These are phyloP conservation scores for Xylariaceae sp. DNA, from an alignment of 2,329 filamentous ascomycete species.

Conservation along the genomic window DNA sequence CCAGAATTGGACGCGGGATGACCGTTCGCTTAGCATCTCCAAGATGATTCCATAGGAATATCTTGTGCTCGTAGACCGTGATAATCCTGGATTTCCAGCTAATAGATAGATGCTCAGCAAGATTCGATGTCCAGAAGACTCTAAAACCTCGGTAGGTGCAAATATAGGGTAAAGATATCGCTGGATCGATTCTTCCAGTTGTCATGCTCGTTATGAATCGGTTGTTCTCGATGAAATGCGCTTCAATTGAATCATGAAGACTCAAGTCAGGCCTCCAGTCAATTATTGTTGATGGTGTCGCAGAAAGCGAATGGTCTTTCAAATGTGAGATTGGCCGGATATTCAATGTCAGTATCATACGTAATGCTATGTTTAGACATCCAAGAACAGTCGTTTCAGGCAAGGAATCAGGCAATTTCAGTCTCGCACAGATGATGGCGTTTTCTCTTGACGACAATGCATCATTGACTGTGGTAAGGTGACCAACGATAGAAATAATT, in stretches of 20 bases:
- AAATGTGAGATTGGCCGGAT: not conserved
- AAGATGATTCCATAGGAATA: conserved; percentile 24
- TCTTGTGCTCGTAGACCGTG: conserved; percentile 30
- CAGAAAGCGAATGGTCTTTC: not conserved
- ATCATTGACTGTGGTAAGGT: not conserved
- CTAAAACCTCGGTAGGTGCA: conserved; percentile 17
- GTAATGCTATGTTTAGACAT: not conserved
- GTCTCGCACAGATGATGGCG: not conserved
- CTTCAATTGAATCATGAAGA: conserved; percentile 1
- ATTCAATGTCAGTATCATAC: not conserved
- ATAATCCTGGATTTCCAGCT: conserved; percentile 23
- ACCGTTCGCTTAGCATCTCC: conserved; percentile 6
- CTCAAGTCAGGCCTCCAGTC: conserved; percentile 6
- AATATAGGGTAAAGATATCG: conserved; percentile 6
- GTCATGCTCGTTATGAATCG: not conserved
- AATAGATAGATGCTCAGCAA: conserved; percentile 25
- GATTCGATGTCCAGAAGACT: conserved; percentile 26
- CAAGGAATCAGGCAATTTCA: not conserved
- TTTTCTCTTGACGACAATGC: conserved; percentile 1
- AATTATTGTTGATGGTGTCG: not conserved
- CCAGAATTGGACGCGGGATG: conserved; percentile 15
- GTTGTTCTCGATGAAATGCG: conserved; percentile 5
- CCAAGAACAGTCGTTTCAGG: not conserved
- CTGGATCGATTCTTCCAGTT: conserved; percentile 10
- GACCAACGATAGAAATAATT: not conserved